Base-by-base conservation (phyloP, 2,329 filamentous ascomycete species). In the Penicillium sp. region DNA sequence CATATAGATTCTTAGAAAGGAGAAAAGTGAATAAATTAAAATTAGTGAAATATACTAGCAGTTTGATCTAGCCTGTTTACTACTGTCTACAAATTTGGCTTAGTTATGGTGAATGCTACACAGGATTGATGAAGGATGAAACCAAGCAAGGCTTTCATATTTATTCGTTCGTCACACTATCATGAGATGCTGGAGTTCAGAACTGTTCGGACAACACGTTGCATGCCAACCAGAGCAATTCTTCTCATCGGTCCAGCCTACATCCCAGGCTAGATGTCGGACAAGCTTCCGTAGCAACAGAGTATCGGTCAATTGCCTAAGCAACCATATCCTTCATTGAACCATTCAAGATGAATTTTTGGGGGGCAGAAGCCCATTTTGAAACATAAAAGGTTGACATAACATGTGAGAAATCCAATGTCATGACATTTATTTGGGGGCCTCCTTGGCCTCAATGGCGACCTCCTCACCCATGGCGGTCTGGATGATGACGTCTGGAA, bases 381-480 rank as follows among this genome's bases (percentile, higher is more conserved):
- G 63, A 60, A 61, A 65, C 65, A 59, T 60, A 64, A 66, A 45
- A 51, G 67, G 63, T 60, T 66, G 64, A 66, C 65, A 63, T 68
- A 63, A 67, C 54, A 67, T 51, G 62, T 58, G 62, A 56, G 43
- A 58, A 50, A 60, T 61, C 59, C 61, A 58, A 58, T 52, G 54
- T 47, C 46, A 60, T 57, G 50, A 56, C 54, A 58, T 48, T 66
- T 67, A 65, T 62, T 68, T 62, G 66, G 77, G 90, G 77, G 90
- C 91, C 82, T 97, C 92, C 87, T 97, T 97, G 80, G 87, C 89
- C 75, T 97, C 92, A 76, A 97, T 88, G 73, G 88, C 89, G 70
- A 84, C 81, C 85, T 97, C 90, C 82, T 99, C 93, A 75, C 90
- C 90, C 94, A 99, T 99, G 76, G 94, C 87, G 71, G 91, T 90